Base-by-base conservation (phyloP, 2,329 filamentous ascomycete species). In the Hypoxylon sp. region DNA sequence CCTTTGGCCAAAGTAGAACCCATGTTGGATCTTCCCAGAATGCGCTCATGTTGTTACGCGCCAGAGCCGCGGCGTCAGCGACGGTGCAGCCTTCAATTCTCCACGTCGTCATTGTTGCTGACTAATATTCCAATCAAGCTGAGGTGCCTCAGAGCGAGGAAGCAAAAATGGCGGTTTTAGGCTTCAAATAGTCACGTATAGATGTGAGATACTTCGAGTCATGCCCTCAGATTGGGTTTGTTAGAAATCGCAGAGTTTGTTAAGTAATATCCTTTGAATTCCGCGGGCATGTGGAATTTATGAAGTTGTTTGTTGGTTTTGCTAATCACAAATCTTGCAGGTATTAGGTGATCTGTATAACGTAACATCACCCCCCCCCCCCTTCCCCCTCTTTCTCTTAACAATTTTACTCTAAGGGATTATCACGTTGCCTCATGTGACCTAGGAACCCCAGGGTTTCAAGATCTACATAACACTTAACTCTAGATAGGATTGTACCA, bases 21-120 rank as follows among this genome's bases (percentile, higher is more conserved):
- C 74, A 76, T 3, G 63, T 75, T 5, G 65, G 56, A 24, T 75
- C 69, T 1, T 65, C 69, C 70, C 68, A 75, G 61, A 74, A 76
- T n/a, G 73, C 74, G 42, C 63, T 65, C 60, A 74, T 74, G 63
- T 75, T 75, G 57, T 76, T 75, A 29, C 57, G 66, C 1, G 72
- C 72, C 8, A 76, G 19, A 8, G 65, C 71, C 13, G 65, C 60
- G 9, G 60, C 67, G 37, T 76, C 71, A 22, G 65, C 65, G 24
- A 74, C 53, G 5, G 71, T 73, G 46, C 71, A 74, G 22, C 65
- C 53, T 11, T 68, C 63, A 10, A 72, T 62, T 29, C 33, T 33
- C 63, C 56, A 60, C 11, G 46, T 5, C 3, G 56, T 14, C 56
- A 60, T 60, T 5, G 44, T 26, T 44, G 35, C 5, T 22, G 3